Conservation (phyloP, 2,329 filamentous ascomycete species). For the Dothideomycetes sp. region DNA sequence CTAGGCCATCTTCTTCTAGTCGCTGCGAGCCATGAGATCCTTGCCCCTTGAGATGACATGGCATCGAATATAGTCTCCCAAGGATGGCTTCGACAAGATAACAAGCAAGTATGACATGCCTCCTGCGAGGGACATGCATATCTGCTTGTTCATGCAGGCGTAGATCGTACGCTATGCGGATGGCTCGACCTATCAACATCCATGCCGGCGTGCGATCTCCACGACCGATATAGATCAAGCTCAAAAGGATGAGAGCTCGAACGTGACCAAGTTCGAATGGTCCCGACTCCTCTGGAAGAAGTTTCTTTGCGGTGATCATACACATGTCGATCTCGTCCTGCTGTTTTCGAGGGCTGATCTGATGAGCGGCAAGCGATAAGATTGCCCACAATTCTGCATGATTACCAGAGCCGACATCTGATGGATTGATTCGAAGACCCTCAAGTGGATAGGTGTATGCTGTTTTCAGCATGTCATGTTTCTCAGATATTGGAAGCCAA, state of each 20-base stretch:
- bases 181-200: background rate
- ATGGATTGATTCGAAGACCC: background rate
- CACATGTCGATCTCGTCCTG: background rate
- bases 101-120: background rate
- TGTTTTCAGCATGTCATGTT: constrained; percentile 47
- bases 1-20: background rate
- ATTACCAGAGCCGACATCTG: background rate
- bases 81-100: background rate
- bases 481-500: constrained; percentile 66
- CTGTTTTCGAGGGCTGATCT: background rate
- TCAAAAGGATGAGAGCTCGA: background rate
- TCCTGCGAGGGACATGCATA: background rate
- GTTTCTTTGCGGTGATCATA: background rate
- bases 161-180: background rate
- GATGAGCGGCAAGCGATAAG: background rate
- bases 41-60: background rate
- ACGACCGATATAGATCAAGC: background rate
- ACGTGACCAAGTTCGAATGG: background rate
- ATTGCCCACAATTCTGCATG: background rate
- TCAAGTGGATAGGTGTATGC: constrained; percentile 40
- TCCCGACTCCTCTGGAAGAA: background rate
- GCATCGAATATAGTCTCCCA: background rate
- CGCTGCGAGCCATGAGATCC: background rate
- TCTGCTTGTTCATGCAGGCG: background rate
- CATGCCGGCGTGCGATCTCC: background rate